Percentiles rank a stretch among this genome's conserved stretches.
Evolutionary conservation across 2,329 filamentous ascomycete species (phyloP).

Genomic region (Endoconidiophora polonica): DNA sequence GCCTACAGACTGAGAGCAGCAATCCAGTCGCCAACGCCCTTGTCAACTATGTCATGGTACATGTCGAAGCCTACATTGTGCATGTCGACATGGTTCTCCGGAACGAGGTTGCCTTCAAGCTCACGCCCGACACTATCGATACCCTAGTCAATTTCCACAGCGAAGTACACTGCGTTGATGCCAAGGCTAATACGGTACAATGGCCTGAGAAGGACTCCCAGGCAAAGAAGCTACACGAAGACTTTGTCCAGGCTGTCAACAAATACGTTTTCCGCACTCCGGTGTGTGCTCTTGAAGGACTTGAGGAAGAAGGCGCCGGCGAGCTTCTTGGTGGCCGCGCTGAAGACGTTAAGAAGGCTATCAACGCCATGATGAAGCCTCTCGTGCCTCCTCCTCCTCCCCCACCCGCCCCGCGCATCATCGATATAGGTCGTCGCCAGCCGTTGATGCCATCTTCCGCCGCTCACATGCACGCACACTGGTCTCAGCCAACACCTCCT

Average conservation of each 20-base stretch:
- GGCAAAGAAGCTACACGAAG: constrained; percentile 91
- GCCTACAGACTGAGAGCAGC: constrained; percentile 44
- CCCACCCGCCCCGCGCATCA: constrained; percentile 12
- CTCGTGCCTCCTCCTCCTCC: constrained; percentile 74
- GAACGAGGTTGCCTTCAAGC: constrained; percentile 95
- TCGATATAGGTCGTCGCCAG: constrained; percentile 66
- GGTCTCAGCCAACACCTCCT: constrained; percentile 41
- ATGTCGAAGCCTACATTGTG: constrained; percentile 93
- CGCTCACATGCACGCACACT: constrained; percentile 4
- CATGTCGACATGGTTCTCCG: constrained; percentile 98
- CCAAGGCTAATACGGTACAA: constrained; percentile 74
- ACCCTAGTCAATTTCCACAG: constrained; percentile 89
- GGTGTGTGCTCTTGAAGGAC: constrained; percentile 75
- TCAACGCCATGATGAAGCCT: constrained; percentile 74
- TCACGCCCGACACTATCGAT: constrained; percentile 89
- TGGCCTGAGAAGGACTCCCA: constrained; percentile 96
- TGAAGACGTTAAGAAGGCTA: constrained; percentile 78
- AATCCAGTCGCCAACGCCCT: constrained; percentile 74
- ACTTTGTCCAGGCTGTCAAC: constrained; percentile 93
- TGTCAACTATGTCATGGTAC: constrained; percentile 83
- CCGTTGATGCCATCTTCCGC: constrained; percentile 48
- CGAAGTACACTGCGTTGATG: constrained; percentile 82
- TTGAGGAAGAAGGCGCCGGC: constrained; percentile 91
- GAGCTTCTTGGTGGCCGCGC: constrained; percentile 83
- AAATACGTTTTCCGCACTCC: constrained; percentile 88